Base-by-base conservation (phyloP, 2,329 filamentous ascomycete genomes). In the Aspergillus luchuensis region DNA sequence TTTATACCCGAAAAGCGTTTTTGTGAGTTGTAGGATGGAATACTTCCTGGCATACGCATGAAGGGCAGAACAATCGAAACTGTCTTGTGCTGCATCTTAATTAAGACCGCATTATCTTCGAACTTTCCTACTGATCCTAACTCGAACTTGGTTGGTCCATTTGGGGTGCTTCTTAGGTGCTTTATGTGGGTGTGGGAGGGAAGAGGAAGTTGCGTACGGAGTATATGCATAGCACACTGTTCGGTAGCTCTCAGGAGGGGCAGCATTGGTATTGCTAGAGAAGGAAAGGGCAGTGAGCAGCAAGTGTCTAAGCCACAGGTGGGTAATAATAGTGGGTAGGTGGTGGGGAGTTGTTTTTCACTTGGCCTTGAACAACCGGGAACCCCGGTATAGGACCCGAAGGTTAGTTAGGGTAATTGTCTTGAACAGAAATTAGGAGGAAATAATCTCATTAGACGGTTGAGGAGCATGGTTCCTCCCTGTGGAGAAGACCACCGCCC, bases 391-490 rank as follows among this genome's bases (percentile, higher is more conserved):
- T 54, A 51, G 30, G 49, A 59, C 52, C 51, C 48, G 55, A 56
- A 55, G 28, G 52, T 55, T 50, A 45, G 38, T 58, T 58, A 61
- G 49, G 43, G 50, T 55, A 56, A 36, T 60, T 43, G 21, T 38
- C 41, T 17, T 56, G 56, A 53, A 56, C 51, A 25, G 30, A 54
- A 55, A 41, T 48, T 33, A 50, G 51, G 28, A 53, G n/a, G 11
- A 53, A 39, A 47, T 50, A 38, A 15, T 56, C n/a, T 11, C n/a
- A 50, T 57, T 13, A 57, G 50, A 57, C 17, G 23, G 19, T n/a
- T 41, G 47, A 47, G 52, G 61, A 63, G 66, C 63, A 67, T 66
- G 65, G 66, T 64, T 67, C 61, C 60, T 63, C 60, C 58, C 56
- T 60, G 66, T 68, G 66, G 66, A 59, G 60, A 60, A 61, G 45